A percentile compares a stretch with the other conserved stretches of the same genome.
Evolutionary conservation across 305 asterid species (phyloP).

Genomic region (Euphrasia arctica): DNA sequence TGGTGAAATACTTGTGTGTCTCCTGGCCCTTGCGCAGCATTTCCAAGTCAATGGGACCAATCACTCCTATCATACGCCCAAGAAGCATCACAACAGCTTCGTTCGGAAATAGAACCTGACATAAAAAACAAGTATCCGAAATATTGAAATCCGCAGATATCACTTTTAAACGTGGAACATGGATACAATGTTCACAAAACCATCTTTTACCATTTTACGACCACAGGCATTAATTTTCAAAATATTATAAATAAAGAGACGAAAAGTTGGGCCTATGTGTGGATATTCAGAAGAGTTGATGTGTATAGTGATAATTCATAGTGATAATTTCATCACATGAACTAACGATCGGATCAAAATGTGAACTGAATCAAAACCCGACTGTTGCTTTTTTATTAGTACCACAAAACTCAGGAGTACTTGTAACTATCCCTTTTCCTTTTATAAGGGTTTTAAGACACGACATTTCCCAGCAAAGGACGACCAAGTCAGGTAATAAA

Average conservation of each 20-base stretch:
- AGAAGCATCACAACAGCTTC: slow-evolving; percentile 70
- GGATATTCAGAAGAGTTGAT: neutral
- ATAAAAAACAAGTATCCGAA: neutral
- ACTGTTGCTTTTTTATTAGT: neutral
- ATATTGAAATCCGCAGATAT: too few relatives aligned
- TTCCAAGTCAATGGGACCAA: slow-evolving; percentile 71
- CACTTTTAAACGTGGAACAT: too few relatives aligned
- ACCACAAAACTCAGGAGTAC: neutral
- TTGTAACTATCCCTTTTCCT: neutral
- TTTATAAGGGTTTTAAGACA: neutral
- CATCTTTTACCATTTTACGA: neutral
- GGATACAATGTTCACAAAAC: too few relatives aligned
- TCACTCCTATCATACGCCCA: slow-evolving; percentile 65
- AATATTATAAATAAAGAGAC: neutral
- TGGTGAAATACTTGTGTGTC: slow-evolving; percentile 76
- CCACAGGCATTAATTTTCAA: neutral
- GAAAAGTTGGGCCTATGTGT: neutral
- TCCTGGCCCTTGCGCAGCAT: slow-evolving; percentile 80
- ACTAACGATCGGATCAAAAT: neutral
- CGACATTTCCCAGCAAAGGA: neutral
- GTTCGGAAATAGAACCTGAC: slow-evolving; percentile 92
- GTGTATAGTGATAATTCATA: neutral
- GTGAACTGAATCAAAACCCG: neutral
- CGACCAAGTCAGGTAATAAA: too few relatives aligned
- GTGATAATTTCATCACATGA: neutral